Evolutionary conservation across 164 flowering plant genomes (phyloP).

Genomic region (Vitis rotundifolia): DNA sequence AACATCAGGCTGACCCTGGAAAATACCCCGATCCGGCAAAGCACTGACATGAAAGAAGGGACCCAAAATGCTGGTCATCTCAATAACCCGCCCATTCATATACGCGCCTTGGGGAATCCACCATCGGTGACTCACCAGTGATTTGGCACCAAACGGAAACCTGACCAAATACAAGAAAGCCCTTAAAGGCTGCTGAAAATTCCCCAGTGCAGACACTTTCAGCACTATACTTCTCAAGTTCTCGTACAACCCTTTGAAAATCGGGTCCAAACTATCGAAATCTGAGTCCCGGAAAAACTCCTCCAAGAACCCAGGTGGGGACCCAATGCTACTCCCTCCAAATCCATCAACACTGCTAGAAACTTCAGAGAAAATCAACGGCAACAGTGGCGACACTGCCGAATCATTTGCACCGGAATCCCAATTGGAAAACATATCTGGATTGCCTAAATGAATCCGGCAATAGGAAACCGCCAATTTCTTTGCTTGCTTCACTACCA

Average conservation of each 20-base stretch:
- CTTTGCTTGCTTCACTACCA: slow-evolving; percentile 59
- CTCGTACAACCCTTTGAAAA: slow-evolving; percentile 76
- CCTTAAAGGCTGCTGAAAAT: slow-evolving; percentile 86
- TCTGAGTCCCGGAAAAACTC: slow-evolving; percentile 83
- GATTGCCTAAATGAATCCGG: slow-evolving; percentile 77
- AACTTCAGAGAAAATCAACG: slow-evolving; percentile 66
- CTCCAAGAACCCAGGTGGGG: slow-evolving; percentile 86
- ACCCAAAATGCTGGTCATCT: slow-evolving; percentile 93
- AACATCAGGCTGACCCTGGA: slow-evolving; percentile 89
- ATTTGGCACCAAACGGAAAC: slow-evolving; percentile 67
- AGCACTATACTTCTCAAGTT: slow-evolving; percentile 77
- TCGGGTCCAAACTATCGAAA: slow-evolving; percentile 76
- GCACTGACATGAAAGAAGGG: slow-evolving; percentile 97
- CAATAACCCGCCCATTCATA: slow-evolving; percentile 86
- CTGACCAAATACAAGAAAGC: slow-evolving; percentile 66
- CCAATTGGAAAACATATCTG: slow-evolving; percentile 55
- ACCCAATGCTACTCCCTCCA: slow-evolving; percentile 45
- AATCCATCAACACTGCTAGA: slow-evolving; percentile 53
- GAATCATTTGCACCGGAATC: slow-evolving; percentile 11
- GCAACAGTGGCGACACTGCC: slow-evolving; percentile 54
- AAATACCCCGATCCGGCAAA: slow-evolving; percentile 77
- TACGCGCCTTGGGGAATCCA: slow-evolving; percentile 78
- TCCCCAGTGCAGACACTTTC: slow-evolving; percentile 83
- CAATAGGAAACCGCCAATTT: slow-evolving; percentile 69
- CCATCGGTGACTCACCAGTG: slow-evolving; percentile 79